Conservation (phyloP, 1,139 yeast species). For the Candida smagusa region DNA sequence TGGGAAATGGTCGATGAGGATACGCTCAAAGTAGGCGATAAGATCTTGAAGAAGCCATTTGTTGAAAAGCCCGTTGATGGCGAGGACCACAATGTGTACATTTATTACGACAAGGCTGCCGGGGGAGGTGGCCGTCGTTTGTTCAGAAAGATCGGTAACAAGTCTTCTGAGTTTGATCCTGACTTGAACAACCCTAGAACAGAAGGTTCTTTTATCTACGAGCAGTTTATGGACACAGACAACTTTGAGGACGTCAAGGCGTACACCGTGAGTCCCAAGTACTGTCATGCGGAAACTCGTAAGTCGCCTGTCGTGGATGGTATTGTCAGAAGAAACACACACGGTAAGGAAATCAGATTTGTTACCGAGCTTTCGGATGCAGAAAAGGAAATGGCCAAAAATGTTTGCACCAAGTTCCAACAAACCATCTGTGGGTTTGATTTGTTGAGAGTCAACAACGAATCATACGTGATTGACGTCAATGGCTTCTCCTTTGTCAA, state of each 20-base stretch:
- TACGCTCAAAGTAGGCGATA: constrained; percentile 75
- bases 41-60: constrained; percentile 76
- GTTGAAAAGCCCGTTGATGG: constrained; percentile 99
- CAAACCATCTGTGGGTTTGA: constrained; percentile 99
- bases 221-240: constrained; percentile 95
- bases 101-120: constrained; percentile 79
- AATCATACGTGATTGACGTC: constrained; percentile 92
- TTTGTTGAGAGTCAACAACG: constrained; percentile 81
- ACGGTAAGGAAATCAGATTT: constrained; percentile 93
- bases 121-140: constrained; percentile 98
- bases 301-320: constrained; percentile 99
- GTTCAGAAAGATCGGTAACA: constrained; percentile 95
- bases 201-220: constrained; percentile 90
- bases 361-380: constrained; percentile 73
- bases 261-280: constrained; percentile 87
- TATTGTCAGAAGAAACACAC: constrained; percentile 93
- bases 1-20: constrained; percentile 93
- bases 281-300: constrained; percentile 97
- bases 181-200: constrained; percentile 70
- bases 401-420: constrained; percentile 70
- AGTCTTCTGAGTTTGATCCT: constrained; percentile 95
- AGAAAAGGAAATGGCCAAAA: constrained; percentile 77
- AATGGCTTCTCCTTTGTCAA: constrained; percentile 98
- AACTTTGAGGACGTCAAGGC: constrained; percentile 98
- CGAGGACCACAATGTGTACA: constrained; percentile 95